These are phyloP conservation scores for Mycena floridula DNA, from an alignment of 768 basidiomycete species.

Conservation along the genomic window DNA sequence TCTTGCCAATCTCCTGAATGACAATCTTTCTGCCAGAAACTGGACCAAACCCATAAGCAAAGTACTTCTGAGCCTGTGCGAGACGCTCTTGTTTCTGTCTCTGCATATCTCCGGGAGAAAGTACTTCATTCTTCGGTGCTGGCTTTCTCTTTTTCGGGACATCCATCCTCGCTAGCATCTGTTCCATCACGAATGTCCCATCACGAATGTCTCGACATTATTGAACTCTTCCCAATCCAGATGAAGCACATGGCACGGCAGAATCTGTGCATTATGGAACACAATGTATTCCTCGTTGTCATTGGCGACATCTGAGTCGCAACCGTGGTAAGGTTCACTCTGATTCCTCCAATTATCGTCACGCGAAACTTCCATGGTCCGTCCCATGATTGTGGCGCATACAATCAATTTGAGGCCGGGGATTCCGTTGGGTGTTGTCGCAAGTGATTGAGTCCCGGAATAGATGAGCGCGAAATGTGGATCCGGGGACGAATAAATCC, in stretches of 20 bases:
- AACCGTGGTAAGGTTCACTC: conserved; percentile 2
- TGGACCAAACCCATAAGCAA: conserved; percentile 8
- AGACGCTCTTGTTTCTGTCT: conserved; percentile 4
- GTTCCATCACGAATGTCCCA: background rate
- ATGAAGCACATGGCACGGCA: conserved; percentile 6
- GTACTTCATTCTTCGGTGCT: background rate
- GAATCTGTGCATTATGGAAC: conserved; percentile 5
- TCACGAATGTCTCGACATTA: conserved; percentile 1
- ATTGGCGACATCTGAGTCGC: conserved; percentile 5
- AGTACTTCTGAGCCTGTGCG: conserved; percentile 5
- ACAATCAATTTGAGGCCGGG: conserved; percentile 5
- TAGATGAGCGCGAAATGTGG: conserved; percentile 3
- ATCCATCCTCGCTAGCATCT: background rate
- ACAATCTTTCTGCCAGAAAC: conserved; percentile 4
- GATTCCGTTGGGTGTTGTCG: conserved; percentile 2
- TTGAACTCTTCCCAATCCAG: conserved; percentile 1
- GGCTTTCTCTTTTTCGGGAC: conserved; percentile 2
- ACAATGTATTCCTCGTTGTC: conserved; percentile 5
- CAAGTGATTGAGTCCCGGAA: conserved; percentile 2
- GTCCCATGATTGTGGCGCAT: conserved; percentile 7
- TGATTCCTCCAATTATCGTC: conserved; percentile 6
- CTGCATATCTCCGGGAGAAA: conserved; percentile 5
- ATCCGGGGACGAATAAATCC: conserved; percentile 6
- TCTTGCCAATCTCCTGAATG: conserved; percentile 5
- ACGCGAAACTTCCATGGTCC: background rate